These are phyloP conservation scores for Kazachstania psychrophila DNA, from an alignment of 805 yeast species.

Conservation along the genomic window DNA sequence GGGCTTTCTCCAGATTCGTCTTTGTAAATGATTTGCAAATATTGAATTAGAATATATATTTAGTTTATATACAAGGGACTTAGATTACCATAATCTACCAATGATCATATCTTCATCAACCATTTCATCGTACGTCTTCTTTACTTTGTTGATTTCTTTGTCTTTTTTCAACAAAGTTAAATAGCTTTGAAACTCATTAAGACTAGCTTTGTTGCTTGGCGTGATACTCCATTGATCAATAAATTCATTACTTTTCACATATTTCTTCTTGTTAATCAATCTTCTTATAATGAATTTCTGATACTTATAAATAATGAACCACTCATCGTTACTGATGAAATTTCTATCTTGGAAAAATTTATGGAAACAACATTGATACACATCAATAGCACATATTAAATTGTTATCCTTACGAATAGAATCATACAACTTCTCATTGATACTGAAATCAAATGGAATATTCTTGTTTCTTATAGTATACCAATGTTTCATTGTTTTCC, in stretches of 20 bases:
- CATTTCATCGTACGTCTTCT: constrained; percentile 16
- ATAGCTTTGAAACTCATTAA: constrained; percentile 9
- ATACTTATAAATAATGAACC: constrained; percentile 11
- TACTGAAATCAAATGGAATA: constrained; percentile 15
- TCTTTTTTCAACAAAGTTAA: constrained; percentile 1
- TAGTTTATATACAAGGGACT: not conserved
- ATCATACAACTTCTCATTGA: constrained; percentile 11
- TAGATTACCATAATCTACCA: constrained; percentile 25
- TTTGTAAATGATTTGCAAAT: constrained; percentile 54
- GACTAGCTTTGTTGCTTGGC: constrained; percentile 7
- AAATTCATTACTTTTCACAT: constrained; percentile 11
- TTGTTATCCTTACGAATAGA: constrained; percentile 13
- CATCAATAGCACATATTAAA: constrained; percentile 12
- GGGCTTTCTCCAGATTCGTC: constrained; percentile 65
- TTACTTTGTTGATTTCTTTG: constrained; percentile 5
- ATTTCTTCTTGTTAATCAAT: constrained; percentile 11
- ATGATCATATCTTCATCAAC: constrained; percentile 25
- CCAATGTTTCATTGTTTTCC: constrained; percentile 22
- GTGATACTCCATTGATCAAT: constrained; percentile 19
- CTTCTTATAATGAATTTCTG: constrained; percentile 17
- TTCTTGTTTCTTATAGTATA: constrained; percentile 5
- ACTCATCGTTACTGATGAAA: constrained; percentile 5
- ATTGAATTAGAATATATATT: not conserved
- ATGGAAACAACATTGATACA: constrained; percentile 5
- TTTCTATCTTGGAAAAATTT: not conserved